Evolutionary conservation across 768 basidiomycete species (phyloP).

Genomic region (Tremella fuciformis): DNA sequence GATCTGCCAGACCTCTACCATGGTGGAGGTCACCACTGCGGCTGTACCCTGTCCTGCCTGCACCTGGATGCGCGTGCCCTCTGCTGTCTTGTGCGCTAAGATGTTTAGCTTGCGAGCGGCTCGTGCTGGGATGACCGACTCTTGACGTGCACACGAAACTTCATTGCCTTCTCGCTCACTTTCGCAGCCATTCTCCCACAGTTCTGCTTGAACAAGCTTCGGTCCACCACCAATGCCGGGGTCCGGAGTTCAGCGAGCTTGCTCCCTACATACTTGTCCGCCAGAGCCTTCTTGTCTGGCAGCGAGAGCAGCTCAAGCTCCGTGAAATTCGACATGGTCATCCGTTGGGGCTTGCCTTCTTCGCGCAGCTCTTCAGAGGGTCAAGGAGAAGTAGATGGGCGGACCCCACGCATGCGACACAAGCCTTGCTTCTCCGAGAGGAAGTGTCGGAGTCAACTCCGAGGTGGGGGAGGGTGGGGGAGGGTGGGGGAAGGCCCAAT

Average conservation of each 20-base stretch:
- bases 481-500: too few species aligned
- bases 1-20: constrained; percentile 77
- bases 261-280: constrained; percentile 59
- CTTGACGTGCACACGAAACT: constrained; percentile 79
- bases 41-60: constrained; percentile 59
- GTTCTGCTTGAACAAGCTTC: constrained; percentile 67
- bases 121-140: constrained; percentile 42
- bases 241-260: constrained; percentile 63
- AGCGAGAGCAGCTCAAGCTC: constrained; percentile 13
- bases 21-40: constrained; percentile 71
- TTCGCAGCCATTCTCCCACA: constrained; percentile 70
- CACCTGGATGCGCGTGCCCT: constrained; percentile 71
- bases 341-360: too few species aligned
- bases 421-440: too few species aligned
- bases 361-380: too few species aligned
- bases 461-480: too few species aligned
- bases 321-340: too few species aligned
- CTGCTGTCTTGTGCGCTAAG: constrained; percentile 60
- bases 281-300: constrained; percentile 29
- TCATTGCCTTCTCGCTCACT: constrained; percentile 65
- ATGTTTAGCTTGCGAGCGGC: not conserved
- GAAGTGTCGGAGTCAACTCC: too few species aligned
- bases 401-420: too few species aligned
- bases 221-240: constrained; percentile 75
- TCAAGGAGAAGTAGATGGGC: too few species aligned